Evolutionary conservation across 2,329 filamentous ascomycete genomes (phyloP).

Genomic region (Colletotrichum lentis): DNA sequence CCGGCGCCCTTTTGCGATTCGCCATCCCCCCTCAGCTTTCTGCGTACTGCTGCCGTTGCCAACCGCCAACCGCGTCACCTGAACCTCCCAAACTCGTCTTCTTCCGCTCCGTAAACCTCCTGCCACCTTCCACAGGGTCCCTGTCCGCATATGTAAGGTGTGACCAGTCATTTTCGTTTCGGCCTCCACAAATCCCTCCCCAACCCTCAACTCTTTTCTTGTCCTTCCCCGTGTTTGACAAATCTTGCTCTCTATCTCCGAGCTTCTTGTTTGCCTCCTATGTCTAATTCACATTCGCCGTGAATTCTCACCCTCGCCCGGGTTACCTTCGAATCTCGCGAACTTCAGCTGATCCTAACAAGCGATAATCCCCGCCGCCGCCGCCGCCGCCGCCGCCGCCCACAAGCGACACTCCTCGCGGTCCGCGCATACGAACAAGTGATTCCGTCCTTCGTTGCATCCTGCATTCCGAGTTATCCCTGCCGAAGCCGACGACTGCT

Average conservation of each 20-base stretch:
- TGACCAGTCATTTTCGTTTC: slow-evolving; percentile 35
- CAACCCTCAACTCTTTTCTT: slow-evolving; percentile 32
- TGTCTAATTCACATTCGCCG: background rate
- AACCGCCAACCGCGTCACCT: slow-evolving; percentile 3
- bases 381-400: background rate
- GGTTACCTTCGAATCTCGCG: slow-evolving; percentile 1
- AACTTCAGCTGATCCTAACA: slow-evolving; percentile 25
- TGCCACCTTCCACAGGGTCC: slow-evolving; percentile 20
- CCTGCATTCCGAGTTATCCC: slow-evolving; percentile 12
- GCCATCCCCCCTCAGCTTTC: background rate
- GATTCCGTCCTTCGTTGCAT: slow-evolving; percentile 8
- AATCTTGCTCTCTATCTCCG: slow-evolving; percentile 13
- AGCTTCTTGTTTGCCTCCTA: slow-evolving; percentile 15
- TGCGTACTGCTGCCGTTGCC: background rate
- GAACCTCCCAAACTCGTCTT: background rate
- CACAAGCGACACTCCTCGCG: slow-evolving; percentile 15
- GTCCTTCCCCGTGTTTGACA: slow-evolving; percentile 20
- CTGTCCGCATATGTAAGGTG: slow-evolving; percentile 29
- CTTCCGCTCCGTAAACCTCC: slow-evolving; percentile 5
- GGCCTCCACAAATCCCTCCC: slow-evolving; percentile 26
- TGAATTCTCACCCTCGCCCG: background rate
- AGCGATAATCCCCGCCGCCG: slow-evolving; percentile 13
- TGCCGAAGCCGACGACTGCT: slow-evolving; percentile 20
- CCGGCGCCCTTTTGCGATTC: slow-evolving; percentile 3
- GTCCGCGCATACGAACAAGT: slow-evolving; percentile 12